These are phyloP conservation scores for Yamadazyma dendronema DNA, from an alignment of 1,139 yeast genomes.

Conservation along the genomic window DNA sequence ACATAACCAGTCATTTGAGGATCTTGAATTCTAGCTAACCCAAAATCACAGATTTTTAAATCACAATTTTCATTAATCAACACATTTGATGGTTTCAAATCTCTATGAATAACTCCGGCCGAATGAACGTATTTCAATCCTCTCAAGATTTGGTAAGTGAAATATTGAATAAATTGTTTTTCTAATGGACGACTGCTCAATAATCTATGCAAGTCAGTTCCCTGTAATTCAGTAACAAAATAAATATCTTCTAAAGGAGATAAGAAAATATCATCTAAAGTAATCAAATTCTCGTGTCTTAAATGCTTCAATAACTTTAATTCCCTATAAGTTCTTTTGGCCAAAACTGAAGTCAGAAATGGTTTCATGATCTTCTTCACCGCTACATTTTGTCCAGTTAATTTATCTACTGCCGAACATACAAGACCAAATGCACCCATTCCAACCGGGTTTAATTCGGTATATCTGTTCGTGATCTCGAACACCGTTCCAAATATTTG, in stretches of 20 bases:
- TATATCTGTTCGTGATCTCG: constrained; percentile 88
- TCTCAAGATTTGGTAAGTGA: constrained; percentile 87
- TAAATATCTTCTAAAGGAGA: constrained; percentile 96
- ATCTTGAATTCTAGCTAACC: constrained; percentile 94
- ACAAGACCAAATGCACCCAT: constrained; percentile 99
- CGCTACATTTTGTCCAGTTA: constrained; percentile 92
- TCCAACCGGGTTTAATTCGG: constrained; percentile 94
- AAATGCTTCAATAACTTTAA: constrained; percentile 88
- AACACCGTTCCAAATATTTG: constrained; percentile 87
- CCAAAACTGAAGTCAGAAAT: constrained; percentile 88
- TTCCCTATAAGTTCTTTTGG: constrained; percentile 95
- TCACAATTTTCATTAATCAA: constrained; percentile 94
- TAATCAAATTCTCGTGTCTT: constrained; percentile 90
- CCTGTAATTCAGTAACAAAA: constrained; percentile 94
- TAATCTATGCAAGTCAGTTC: constrained; percentile 91
- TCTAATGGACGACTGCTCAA: constrained; percentile 91
- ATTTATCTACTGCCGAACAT: constrained; percentile 91
- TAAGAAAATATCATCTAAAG: constrained; percentile 89
- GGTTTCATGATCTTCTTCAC: constrained; percentile 98
- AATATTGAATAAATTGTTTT: constrained; percentile 94
- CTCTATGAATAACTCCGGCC: constrained; percentile 96
- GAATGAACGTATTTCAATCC: constrained; percentile 95
- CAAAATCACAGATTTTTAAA: constrained; percentile 94
- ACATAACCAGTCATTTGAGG: constrained; percentile 99
- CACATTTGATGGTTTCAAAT: constrained; percentile 89